These are phyloP conservation scores for Triticum timopheevii DNA, from an alignment of 176 grass and related monocot species.

Conservation along the genomic window DNA sequence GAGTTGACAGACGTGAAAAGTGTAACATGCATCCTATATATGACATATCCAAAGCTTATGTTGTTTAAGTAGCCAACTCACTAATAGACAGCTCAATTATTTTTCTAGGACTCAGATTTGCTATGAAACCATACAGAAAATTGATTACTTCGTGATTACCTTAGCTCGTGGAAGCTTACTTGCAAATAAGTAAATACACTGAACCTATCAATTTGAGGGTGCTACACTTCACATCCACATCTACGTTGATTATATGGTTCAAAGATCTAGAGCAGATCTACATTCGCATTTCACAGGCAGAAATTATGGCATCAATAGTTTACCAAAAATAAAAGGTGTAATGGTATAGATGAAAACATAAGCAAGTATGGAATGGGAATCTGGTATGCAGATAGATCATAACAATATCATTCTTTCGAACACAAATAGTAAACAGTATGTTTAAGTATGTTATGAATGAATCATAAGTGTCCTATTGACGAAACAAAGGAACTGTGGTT, in stretches of 20 bases:
- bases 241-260: background rate
- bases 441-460: background rate
- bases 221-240: background rate
- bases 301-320: background rate
- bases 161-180: background rate
- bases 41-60: background rate
- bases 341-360: background rate
- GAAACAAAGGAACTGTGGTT: background rate
- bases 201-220: background rate
- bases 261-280: background rate
- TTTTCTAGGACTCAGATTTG: background rate
- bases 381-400: background rate
- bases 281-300: background rate
- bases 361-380: background rate
- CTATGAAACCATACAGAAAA: conserved; percentile 7
- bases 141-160: background rate
- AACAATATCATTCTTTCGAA: background rate
- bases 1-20: background rate
- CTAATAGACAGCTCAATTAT: background rate
- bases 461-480: background rate
- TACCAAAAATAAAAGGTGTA: background rate
- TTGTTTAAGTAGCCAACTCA: background rate
- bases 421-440: background rate
- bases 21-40: background rate
- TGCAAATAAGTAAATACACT: conserved; percentile 4